These are phyloP conservation scores for Aureobasidium sp. DNA, from an alignment of 2,329 filamentous ascomycete species.

Conservation along the genomic window DNA sequence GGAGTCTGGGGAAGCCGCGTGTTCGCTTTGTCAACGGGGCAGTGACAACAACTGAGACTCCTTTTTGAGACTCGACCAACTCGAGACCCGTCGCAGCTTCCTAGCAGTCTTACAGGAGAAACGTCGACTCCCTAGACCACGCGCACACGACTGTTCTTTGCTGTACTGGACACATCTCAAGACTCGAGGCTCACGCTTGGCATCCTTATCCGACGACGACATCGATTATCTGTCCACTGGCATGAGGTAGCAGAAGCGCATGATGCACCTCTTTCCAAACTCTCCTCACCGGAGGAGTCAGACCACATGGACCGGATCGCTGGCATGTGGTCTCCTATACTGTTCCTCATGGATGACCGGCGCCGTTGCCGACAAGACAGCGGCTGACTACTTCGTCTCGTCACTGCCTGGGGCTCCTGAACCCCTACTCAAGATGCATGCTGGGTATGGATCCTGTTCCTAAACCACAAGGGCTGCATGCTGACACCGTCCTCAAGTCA, in stretches of 20 bases:
- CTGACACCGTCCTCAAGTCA: constrained; percentile 50
- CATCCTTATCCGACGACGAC: constrained; percentile 2
- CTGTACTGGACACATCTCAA: neutral
- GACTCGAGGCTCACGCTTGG: neutral
- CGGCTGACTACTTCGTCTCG: constrained; percentile 84
- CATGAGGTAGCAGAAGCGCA: constrained; percentile 3
- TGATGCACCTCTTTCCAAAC: neutral
- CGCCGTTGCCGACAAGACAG: constrained; percentile 44
- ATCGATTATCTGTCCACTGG: neutral
- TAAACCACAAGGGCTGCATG: neutral
- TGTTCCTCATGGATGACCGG: constrained; percentile 14
- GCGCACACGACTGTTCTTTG: neutral
- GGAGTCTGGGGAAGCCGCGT: constrained; percentile 10
- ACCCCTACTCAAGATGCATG: constrained; percentile 90
- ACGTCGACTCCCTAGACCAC: neutral
- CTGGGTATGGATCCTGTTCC: constrained; percentile 58
- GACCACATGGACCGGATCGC: neutral
- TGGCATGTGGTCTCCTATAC: constrained; percentile 12
- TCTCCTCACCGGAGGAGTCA: constrained; percentile 1
- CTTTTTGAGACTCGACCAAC: neutral
- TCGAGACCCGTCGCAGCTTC: neutral
- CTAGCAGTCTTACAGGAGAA: neutral
- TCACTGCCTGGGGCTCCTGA: constrained; percentile 76
- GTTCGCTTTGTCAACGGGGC: constrained; percentile 1
- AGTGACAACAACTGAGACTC: neutral